Evolutionary conservation across 148 eudicot species (phyloP), one percentile per base, ranked within the genome.

Genomic region (Fagopyrum homotropicum): DNA sequence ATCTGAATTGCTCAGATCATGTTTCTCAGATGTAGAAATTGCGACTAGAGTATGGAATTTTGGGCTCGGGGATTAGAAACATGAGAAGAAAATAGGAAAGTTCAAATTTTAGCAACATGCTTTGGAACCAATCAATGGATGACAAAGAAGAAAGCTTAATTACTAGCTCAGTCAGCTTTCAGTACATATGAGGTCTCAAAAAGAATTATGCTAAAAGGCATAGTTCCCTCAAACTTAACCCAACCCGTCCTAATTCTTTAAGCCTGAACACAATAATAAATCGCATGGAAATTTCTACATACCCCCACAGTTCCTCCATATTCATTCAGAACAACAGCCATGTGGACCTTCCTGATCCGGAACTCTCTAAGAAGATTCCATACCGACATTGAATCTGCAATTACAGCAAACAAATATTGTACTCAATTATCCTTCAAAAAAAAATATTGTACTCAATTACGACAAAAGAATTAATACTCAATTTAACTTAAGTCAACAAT

Each of bases 321-420:
- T 83, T 94, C 98, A 45, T 94, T 94, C 40, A 94, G 92, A 83
- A 92, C 98, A 85, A 94, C 89, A 78, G 98, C 98, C 97, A 94
- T 92, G 88, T 94, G 98, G 55, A 94, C 97, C 89, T 94, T 94
- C 81, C 98, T 85, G 80, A 94, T 94, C 76, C 98, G 97, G 78
- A 94, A 94, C 78, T 94, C 98, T 77, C 98, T 87, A 77, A 94
- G 97, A 84, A 94, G 98, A 82, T 94, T 94, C 98, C 98, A 94
- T 4, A 94, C 98, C 35, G 98, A 94, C 98, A 94, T 94, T 55
- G 98, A 94, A 92, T 94, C 98, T 94, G 93, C 81, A 81, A 56
- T 43, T 30, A 35, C 29, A 66, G 54, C 43, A 12, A 29, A 26
- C 68, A 35, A 35, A 35, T 22, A 35, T 2, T 35, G 40, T 35